phyloP scores from a whole-genome alignment of 139 green algal genomes.

The Chlorella sp. region DNA sequence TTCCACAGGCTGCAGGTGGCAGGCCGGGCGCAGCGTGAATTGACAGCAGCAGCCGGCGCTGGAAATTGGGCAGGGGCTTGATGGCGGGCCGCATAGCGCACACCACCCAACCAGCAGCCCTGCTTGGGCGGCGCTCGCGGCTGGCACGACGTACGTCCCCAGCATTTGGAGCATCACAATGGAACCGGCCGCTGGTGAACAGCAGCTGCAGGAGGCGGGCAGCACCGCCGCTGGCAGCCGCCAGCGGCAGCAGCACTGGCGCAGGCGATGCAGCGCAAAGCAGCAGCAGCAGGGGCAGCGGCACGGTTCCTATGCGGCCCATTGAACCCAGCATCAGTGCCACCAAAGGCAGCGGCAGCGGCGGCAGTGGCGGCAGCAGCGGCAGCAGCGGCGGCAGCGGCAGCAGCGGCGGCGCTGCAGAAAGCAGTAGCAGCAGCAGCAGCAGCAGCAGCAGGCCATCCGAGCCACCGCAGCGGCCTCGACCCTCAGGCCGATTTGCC shows the following conservation, averaged over 20 bases:
- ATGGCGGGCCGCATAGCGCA: too few relatives aligned
- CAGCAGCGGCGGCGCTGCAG: neutral
- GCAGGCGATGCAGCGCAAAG: too few relatives aligned
- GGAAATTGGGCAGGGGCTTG: too few relatives aligned
- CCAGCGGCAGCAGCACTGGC: conserved; percentile 9
- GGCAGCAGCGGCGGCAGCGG: neutral
- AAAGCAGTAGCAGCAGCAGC: neutral
- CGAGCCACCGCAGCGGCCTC: neutral
- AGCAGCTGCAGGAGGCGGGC: neutral
- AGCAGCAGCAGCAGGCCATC: neutral
- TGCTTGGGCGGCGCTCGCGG: too few relatives aligned
- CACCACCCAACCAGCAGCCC: too few relatives aligned
- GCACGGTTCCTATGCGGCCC: neutral
- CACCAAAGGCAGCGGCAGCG: neutral
- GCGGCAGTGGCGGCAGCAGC: neutral
- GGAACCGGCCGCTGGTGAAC: neutral
- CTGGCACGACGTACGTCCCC: too few relatives aligned
- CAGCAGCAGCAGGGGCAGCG: neutral
- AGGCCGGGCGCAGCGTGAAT: too few relatives aligned
- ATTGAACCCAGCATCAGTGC: neutral
- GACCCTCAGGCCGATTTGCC: neutral
- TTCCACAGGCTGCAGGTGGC: too few relatives aligned
- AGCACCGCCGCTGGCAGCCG: neutral
- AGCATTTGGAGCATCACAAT: neutral
- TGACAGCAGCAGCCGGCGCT: too few relatives aligned